These are phyloP conservation scores for Blepharisma undulans DNA, from an alignment of 169 alveolate genomes.

Conservation along the genomic window DNA sequence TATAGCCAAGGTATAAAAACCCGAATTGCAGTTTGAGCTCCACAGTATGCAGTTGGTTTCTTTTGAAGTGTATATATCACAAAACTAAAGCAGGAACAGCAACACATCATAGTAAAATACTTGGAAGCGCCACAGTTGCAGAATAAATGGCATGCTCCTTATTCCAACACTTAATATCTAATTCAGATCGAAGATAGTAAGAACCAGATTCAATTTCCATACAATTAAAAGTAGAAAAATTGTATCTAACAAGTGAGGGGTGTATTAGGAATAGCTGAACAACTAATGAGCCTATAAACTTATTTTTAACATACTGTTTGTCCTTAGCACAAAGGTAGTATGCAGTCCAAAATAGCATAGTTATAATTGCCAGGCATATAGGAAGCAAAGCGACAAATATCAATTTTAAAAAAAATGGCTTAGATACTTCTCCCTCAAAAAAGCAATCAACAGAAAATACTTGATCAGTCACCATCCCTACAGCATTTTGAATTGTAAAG, in stretches of 20 bases:
- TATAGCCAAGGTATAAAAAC: constrained; percentile 48
- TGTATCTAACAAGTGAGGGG: constrained; percentile 47
- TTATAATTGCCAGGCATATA: neutral
- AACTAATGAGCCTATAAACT: constrained; percentile 41
- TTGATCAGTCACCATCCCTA: neutral
- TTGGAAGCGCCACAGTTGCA: constrained; percentile 49
- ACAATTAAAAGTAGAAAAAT: constrained; percentile 48
- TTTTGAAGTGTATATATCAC: neutral
- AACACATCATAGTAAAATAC: constrained; percentile 54
- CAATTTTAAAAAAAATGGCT: neutral
- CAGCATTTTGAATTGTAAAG: neutral
- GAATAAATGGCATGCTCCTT: constrained; percentile 44
- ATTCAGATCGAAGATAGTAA: neutral
- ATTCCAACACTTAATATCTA: constrained; percentile 53
- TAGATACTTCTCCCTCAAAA: neutral
- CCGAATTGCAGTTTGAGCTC: constrained; percentile 40
- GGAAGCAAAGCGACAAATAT: constrained; percentile 23
- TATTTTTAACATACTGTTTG: neutral
- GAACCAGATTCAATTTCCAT: constrained; percentile 42
- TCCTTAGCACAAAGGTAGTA: neutral
- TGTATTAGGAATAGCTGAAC: constrained; percentile 53
- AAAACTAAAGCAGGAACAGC: constrained; percentile 48
- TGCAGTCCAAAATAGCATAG: neutral
- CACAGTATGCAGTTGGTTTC: neutral
- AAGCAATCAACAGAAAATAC: constrained; percentile 34